Evolutionary conservation across 2,329 filamentous ascomycete genomes (phyloP).

Genomic region (Aureobasidium sp.): DNA sequence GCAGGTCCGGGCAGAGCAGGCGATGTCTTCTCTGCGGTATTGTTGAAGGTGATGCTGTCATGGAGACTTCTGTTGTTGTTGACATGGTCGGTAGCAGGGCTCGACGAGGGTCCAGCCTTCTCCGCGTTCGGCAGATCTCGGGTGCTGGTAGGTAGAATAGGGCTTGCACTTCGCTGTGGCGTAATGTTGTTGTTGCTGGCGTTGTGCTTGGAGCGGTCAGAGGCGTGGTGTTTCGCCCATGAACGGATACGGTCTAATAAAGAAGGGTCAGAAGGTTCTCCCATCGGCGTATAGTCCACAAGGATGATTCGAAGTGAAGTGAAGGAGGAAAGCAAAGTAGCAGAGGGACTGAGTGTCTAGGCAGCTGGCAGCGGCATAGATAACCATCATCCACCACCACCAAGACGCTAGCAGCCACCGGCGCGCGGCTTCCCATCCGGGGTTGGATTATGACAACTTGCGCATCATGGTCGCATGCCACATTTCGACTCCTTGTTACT

Average conservation of each 20-base stretch:
- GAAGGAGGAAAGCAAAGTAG: constrained; percentile 8
- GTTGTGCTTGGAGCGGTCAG: constrained; percentile 18
- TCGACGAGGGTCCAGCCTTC: constrained; percentile 13
- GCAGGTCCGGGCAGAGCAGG: constrained; percentile 25
- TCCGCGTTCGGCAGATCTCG: constrained; percentile 1
- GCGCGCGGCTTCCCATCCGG: constrained; percentile 3
- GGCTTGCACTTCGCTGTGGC: constrained; percentile 20
- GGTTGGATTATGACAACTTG: not conserved
- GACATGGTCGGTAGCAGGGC: constrained; percentile 5
- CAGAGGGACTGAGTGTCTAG: not conserved
- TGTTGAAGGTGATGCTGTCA: constrained; percentile 17
- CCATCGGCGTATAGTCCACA: constrained; percentile 36
- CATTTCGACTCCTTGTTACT: not conserved
- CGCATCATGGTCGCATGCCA: not conserved
- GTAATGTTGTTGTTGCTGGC: constrained; percentile 14
- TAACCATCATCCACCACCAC: not conserved
- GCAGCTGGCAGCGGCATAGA: not conserved
- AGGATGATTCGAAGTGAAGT: constrained; percentile 12
- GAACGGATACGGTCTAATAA: constrained; percentile 44
- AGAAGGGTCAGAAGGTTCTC: constrained; percentile 45
- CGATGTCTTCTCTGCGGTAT: constrained; percentile 24
- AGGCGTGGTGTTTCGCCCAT: constrained; percentile 38
- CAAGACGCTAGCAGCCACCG: constrained; percentile 4
- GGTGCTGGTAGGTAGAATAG: constrained; percentile 23
- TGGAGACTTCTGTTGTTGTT: constrained; percentile 23